A percentile compares a stretch with the other conserved stretches of the same genome.
Conservation (phyloP, 139 green algal species). For the Chlorella sp. region DNA sequence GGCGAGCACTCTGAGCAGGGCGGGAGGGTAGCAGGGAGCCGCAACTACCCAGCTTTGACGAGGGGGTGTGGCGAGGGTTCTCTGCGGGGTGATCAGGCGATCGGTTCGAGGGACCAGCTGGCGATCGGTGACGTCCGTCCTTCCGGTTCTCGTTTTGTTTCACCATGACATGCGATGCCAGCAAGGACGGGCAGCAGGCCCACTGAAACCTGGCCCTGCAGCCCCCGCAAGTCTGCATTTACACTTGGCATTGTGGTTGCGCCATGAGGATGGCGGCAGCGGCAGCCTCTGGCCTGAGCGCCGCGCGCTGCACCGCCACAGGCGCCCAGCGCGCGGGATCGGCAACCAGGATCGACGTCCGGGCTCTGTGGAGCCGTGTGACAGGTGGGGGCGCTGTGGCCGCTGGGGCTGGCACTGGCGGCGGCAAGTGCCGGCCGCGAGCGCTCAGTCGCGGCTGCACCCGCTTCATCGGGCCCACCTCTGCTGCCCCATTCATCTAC, state of each 20-base stretch:
- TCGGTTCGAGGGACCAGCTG: too few species aligned
- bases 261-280: not conserved
- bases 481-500: not conserved
- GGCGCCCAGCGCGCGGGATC: not conserved
- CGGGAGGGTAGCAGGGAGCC: too few species aligned
- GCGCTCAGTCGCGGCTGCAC: not conserved
- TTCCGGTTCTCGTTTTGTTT: too few species aligned
- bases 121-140: too few species aligned
- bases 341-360: not conserved
- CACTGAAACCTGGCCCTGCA: too few species aligned
- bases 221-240: not conserved
- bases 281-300: not conserved
- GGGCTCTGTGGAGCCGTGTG: constrained; percentile 9
- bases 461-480: not conserved
- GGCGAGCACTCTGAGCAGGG: too few species aligned
- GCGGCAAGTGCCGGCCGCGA: not conserved
- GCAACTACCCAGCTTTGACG: too few species aligned
- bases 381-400: not conserved
- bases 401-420: too few species aligned
- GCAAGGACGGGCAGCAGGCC: too few species aligned
- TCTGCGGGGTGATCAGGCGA: too few species aligned
- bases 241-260: not conserved
- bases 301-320: not conserved
- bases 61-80: too few species aligned
- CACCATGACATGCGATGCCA: too few species aligned